Conservation (phyloP, 129 eudicot genomes). For the Rutidosis leptorrhynchoides region DNA sequence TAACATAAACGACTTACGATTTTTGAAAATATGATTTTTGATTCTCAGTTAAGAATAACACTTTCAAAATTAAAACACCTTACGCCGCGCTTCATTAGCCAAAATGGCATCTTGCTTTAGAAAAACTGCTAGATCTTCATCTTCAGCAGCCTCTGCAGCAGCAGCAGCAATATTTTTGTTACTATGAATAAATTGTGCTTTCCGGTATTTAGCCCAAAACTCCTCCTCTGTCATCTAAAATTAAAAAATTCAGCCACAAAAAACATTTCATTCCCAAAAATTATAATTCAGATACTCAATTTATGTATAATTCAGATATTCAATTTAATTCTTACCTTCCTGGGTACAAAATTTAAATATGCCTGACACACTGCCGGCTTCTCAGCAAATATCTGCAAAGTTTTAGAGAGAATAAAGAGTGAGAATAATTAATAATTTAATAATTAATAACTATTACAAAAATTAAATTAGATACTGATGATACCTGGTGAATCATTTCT, state of each 20-base stretch:
- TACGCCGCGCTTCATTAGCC: constrained; percentile 76
- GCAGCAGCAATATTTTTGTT: constrained; percentile 94
- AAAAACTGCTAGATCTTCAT: constrained; percentile 95
- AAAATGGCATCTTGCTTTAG: constrained; percentile 85
- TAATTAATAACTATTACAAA: not conserved
- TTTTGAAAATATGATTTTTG: not conserved
- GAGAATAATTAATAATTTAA: not conserved
- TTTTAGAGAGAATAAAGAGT: not conserved
- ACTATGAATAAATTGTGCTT: constrained; percentile 97
- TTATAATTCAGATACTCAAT: too few relatives aligned
- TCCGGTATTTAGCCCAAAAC: constrained; percentile 94
- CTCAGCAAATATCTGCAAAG: constrained; percentile 88
- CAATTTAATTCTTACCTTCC: constrained; percentile 50
- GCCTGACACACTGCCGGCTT: constrained; percentile 98
- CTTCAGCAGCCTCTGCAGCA: constrained; percentile 99
- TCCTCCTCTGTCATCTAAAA: constrained; percentile 81
- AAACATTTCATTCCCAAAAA: constrained; percentile 2
- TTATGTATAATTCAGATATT: constrained; percentile 4
- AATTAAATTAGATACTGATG: not conserved
- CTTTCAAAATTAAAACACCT: constrained; percentile 48
- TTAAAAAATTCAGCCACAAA: not conserved
- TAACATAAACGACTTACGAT: constrained; percentile 4
- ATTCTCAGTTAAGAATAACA: not conserved
- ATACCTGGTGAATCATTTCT: constrained; percentile 97
- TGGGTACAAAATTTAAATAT: constrained; percentile 74